phyloP scores from a whole-genome alignment of 768 basidiomycete species.

The Podaxis carcinomalis region DNA sequence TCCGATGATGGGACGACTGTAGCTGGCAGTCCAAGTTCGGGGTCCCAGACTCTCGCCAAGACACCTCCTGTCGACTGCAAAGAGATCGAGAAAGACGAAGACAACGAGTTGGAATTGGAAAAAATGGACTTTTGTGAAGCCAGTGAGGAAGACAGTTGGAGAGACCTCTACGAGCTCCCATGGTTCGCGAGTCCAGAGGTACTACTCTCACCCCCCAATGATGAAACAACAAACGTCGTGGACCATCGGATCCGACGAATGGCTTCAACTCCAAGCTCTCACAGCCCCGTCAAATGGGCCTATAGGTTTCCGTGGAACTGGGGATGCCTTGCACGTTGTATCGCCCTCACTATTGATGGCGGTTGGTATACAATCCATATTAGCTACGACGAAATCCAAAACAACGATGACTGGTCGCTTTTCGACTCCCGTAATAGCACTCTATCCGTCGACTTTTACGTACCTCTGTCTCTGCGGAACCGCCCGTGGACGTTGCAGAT shows the following conservation, averaged over 20 bases:
- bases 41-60: neutral
- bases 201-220: neutral
- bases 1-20: neutral
- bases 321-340: neutral
- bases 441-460: neutral
- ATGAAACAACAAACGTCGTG: neutral
- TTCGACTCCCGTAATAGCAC: neutral
- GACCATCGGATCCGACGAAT: neutral
- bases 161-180: neutral
- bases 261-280: neutral
- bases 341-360: neutral
- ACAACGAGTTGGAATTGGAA: neutral
- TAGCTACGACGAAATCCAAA: neutral
- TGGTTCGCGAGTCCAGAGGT: neutral
- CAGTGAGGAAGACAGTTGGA: neutral
- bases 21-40: neutral
- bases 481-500: neutral
- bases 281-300: neutral
- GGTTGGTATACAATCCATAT: constrained; percentile 5
- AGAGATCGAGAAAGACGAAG: neutral
- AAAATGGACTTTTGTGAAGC: too few relatives aligned
- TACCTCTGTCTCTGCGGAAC: neutral
- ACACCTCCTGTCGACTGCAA: neutral
- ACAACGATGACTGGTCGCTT: neutral
- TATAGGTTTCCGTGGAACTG: neutral